These are phyloP conservation scores for Diplodia corticola DNA, from an alignment of 2,329 filamentous ascomycete species.

Conservation along the genomic window DNA sequence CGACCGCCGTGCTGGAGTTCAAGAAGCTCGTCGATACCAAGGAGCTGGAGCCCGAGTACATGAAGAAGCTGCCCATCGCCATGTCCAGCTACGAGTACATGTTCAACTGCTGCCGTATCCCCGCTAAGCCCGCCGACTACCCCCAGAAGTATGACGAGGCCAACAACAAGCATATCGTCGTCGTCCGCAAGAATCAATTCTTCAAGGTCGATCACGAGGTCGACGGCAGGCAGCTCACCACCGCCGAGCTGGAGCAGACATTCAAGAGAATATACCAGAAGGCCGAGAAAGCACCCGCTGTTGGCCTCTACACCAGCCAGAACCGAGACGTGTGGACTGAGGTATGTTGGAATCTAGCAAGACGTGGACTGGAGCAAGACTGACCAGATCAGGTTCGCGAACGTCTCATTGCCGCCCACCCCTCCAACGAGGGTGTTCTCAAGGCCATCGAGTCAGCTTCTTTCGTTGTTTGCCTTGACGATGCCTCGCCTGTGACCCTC, in stretches of 20 bases:
- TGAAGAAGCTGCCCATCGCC: constrained; percentile 95
- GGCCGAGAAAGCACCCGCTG: constrained; percentile 69
- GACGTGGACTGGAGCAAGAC: neutral
- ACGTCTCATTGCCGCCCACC: constrained; percentile 71
- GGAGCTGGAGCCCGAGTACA: constrained; percentile 92
- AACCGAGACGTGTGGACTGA: constrained; percentile 94
- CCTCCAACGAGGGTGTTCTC: constrained; percentile 75
- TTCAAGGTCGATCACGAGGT: constrained; percentile 87
- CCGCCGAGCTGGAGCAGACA: constrained; percentile 84
- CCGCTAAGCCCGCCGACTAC: constrained; percentile 78
- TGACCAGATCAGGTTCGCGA: constrained; percentile 55
- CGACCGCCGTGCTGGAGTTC: constrained; percentile 84
- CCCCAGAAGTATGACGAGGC: constrained; percentile 75
- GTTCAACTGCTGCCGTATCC: constrained; percentile 92
- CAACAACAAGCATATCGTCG: constrained; percentile 84
- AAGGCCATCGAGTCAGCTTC: constrained; percentile 83
- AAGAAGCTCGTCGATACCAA: constrained; percentile 85
- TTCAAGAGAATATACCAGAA: constrained; percentile 82
- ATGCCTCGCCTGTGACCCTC: constrained; percentile 84
- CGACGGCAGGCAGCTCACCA: constrained; percentile 81
- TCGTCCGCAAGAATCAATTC: constrained; percentile 93
- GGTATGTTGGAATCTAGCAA: constrained; percentile 41
- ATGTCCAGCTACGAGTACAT: constrained; percentile 99
- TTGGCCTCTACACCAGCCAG: constrained; percentile 84
- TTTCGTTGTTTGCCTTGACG: constrained; percentile 91